Conservation (phyloP, 148 eudicot species). For the Camellia sinensis region DNA sequence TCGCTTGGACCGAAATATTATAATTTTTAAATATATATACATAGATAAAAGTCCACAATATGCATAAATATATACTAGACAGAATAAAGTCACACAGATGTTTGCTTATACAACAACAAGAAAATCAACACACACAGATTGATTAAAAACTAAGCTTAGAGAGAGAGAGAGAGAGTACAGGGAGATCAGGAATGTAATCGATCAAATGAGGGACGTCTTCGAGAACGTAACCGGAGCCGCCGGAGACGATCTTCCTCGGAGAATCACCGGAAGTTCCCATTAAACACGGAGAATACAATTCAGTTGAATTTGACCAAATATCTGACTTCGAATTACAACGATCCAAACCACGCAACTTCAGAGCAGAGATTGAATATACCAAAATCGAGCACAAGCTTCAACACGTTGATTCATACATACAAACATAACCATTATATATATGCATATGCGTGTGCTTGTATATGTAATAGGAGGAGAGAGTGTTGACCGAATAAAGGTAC, state of each 20-base stretch:
- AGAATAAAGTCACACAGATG: neutral
- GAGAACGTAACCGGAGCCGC: constrained; percentile 66
- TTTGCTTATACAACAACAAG: neutral
- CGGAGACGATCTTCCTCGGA: constrained; percentile 43
- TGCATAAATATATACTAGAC: too few relatives aligned
- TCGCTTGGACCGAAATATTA: too few relatives aligned
- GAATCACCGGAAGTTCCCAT: constrained; percentile 13
- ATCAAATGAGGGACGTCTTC: constrained; percentile 89
- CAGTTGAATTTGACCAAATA: neutral
- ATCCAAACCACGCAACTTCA: neutral
- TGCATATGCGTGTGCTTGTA: neutral
- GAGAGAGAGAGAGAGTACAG: constrained; percentile 35
- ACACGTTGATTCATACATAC: neutral
- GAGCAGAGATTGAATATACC: neutral
- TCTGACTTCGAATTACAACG: neutral
- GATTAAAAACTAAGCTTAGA: neutral
- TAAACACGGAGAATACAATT: neutral
- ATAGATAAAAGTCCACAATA: too few relatives aligned
- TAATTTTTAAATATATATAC: too few relatives aligned
- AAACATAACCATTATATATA: neutral
- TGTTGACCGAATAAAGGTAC: neutral
- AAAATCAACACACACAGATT: neutral
- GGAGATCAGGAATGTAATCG: constrained; percentile 60
- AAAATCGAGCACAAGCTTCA: neutral
- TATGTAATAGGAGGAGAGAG: neutral